Conservation (phyloP, 2,329 filamentous ascomycete genomes). For the Cercospora sp. region DNA sequence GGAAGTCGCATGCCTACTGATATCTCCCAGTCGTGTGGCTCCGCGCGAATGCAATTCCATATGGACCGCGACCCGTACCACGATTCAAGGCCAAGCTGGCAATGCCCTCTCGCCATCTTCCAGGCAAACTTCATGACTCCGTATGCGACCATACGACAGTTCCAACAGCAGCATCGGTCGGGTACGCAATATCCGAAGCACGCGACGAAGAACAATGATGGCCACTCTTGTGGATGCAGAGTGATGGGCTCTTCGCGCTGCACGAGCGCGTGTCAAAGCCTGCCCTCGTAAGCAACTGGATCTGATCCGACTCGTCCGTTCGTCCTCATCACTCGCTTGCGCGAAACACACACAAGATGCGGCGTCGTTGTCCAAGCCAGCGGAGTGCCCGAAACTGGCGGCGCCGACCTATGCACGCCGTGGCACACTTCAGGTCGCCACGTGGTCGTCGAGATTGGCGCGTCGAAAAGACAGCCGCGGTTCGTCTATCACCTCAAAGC, state of each 20-base stretch:
- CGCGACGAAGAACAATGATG: neutral
- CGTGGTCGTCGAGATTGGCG: constrained; percentile 7
- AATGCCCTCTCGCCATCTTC: neutral
- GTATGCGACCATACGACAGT: neutral
- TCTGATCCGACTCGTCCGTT: neutral
- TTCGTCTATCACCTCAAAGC: neutral
- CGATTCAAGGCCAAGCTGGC: neutral
- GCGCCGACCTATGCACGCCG: neutral
- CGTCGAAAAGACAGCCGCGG: constrained; percentile 4
- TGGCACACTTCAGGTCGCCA: neutral
- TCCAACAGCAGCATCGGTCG: neutral
- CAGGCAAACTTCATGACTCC: neutral
- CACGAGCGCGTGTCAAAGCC: neutral
- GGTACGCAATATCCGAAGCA: neutral
- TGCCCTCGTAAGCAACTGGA: neutral
- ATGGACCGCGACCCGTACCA: neutral
- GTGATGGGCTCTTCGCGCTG: neutral
- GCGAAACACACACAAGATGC: neutral
- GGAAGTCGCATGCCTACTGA: neutral
- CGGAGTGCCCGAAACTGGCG: neutral
- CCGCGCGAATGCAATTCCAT: neutral
- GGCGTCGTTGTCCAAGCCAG: neutral
- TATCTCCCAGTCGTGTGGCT: neutral
- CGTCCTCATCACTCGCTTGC: neutral
- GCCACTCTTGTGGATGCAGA: neutral